phyloP scores from a whole-genome alignment of 768 basidiomycete species.

The Hygrophoropsis aurantiaca region DNA sequence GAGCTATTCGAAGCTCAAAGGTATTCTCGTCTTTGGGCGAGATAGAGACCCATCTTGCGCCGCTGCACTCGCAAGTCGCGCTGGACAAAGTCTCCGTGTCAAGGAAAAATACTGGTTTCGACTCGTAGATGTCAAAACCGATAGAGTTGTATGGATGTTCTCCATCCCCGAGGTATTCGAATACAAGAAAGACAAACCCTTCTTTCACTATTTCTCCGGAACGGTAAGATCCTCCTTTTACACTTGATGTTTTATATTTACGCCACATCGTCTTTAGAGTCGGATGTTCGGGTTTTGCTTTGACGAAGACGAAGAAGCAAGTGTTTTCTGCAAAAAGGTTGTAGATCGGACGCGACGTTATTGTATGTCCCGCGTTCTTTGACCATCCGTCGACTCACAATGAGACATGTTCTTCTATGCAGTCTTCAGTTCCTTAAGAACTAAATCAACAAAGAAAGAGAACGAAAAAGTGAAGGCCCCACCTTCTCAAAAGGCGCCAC shows the following conservation, averaged over 20 bases:
- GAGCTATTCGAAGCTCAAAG: constrained; percentile 59
- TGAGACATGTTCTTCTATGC: constrained; percentile 13
- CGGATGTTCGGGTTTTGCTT: constrained; percentile 58
- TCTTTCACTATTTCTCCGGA: constrained; percentile 89
- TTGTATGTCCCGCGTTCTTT: constrained; percentile 24
- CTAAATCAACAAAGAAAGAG: constrained; percentile 26
- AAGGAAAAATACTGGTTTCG: constrained; percentile 60
- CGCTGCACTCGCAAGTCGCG: constrained; percentile 18
- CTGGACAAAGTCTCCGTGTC: constrained; percentile 21
- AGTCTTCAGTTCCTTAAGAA: constrained; percentile 27
- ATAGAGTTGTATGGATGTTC: constrained; percentile 69
- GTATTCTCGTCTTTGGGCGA: constrained; percentile 55
- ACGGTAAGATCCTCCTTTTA: constrained; percentile 51
- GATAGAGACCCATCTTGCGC: constrained; percentile 21
- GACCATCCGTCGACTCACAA: constrained; percentile 1
- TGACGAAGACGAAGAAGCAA: constrained; percentile 60
- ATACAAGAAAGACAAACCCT: constrained; percentile 83
- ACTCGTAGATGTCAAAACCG: constrained; percentile 55
- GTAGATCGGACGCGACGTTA: constrained; percentile 47
- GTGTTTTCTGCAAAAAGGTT: constrained; percentile 60
- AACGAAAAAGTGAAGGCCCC: constrained; percentile 19
- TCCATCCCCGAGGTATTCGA: constrained; percentile 57
- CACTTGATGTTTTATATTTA: background rate
- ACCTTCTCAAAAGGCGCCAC: constrained; percentile 38
- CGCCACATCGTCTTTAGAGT: constrained; percentile 15